Evolutionary conservation across 148 eudicot species (phyloP).

Genomic region (Persicaria maculosa): DNA sequence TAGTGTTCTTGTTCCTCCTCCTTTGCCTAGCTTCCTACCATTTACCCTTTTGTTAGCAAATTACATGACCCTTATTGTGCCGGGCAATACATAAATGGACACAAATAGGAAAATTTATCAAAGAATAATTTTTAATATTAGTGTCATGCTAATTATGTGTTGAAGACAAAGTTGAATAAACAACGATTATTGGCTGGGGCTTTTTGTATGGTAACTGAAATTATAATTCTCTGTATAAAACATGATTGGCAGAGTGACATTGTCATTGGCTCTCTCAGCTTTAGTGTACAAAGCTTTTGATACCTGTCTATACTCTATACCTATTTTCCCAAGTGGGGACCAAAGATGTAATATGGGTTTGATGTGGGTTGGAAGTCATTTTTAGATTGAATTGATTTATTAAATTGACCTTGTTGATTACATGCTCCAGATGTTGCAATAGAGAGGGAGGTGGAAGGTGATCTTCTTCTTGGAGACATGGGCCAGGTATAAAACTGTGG

Average conservation of each 20-base stretch:
- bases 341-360: background rate
- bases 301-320: background rate
- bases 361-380: background rate
- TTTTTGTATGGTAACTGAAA: background rate
- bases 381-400: constrained; percentile 5
- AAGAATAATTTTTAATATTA: background rate
- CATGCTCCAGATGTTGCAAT: constrained; percentile 54
- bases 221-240: background rate
- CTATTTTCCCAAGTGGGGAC: background rate
- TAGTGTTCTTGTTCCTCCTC: too few species aligned
- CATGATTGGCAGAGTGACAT: constrained; percentile 1
- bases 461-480: constrained; percentile 86
- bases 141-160: background rate
- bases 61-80: too few species aligned
- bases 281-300: background rate
- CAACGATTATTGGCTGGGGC: background rate
- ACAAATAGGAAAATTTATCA: background rate
- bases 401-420: background rate
- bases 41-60: too few species aligned
- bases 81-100: background rate
- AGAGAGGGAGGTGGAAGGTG: constrained; percentile 93
- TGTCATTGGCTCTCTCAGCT: background rate
- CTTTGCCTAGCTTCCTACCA: too few species aligned
- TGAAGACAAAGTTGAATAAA: background rate
- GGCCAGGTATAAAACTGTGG: constrained; percentile 53